These are phyloP conservation scores for Colletotrichum cordylinicola DNA, from an alignment of 2,329 filamentous ascomycete species.

Conservation along the genomic window DNA sequence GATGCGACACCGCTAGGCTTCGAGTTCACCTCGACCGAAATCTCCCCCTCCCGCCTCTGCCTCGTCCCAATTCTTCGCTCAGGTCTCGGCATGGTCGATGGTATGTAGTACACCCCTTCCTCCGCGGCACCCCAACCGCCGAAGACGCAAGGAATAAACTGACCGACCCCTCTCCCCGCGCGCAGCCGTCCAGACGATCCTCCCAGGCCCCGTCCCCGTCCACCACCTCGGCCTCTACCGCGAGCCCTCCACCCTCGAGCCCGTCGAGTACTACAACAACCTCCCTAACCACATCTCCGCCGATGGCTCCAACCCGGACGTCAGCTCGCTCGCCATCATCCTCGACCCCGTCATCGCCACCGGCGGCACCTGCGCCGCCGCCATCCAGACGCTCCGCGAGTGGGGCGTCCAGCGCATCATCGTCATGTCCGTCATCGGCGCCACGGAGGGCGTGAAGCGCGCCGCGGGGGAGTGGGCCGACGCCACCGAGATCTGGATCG, in stretches of 20 bases:
- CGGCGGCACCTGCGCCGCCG: conserved; percentile 86
- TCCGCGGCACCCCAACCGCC: background rate
- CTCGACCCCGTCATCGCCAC: conserved; percentile 95
- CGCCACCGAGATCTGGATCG: conserved; percentile 81
- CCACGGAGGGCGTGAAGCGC: conserved; percentile 69
- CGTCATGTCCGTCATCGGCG: conserved; percentile 77
- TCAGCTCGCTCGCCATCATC: conserved; percentile 73
- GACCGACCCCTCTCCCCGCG: background rate
- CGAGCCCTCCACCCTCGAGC: conserved; percentile 83
- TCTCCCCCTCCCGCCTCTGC: conserved; percentile 72
- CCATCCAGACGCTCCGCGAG: conserved; percentile 86
- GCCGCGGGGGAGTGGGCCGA: conserved; percentile 82
- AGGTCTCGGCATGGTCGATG: conserved; percentile 89
- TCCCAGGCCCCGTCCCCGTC: conserved; percentile 80
- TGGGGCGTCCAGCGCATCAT: conserved; percentile 89
- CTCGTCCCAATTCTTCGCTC: conserved; percentile 93
- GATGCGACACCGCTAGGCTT: conserved; percentile 81
- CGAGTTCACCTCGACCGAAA: conserved; percentile 70
- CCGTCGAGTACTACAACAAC: conserved; percentile 98
- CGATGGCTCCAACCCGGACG: conserved; percentile 39
- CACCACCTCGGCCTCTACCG: conserved; percentile 96
- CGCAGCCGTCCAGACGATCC: conserved; percentile 78
- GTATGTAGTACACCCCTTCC: conserved; percentile 44
- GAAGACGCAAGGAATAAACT: background rate
- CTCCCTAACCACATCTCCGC: conserved; percentile 73